Percentiles rank a stretch among this genome's conserved stretches.
Evolutionary conservation across 345 rosid species (phyloP).

Genomic region (rapeseed (Brassica napus)): Da-Ae NC_063447.1:55108001-55108500

Average conservation of each 20-base stretch:
- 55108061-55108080: slow-evolving; percentile 30
- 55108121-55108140: too few relatives aligned
- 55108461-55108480: too few relatives aligned
- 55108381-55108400: background rate
- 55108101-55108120: too few relatives aligned
- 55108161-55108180: background rate
- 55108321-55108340: slow-evolving; percentile 18
- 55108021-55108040: background rate
- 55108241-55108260: slow-evolving; percentile 6
- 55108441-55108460: too few relatives aligned
- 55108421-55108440: background rate
- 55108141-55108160: background rate
- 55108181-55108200: background rate
- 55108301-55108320: slow-evolving; percentile 39
- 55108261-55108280: slow-evolving; percentile 24
- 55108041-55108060: slow-evolving; percentile 3
- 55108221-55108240: slow-evolving; percentile 20
- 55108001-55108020: background rate
- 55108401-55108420: background rate
- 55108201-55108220: background rate
- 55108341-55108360: background rate
- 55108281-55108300: slow-evolving; percentile 29
- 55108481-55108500: too few relatives aligned
- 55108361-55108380: background rate
- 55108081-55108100: slow-evolving; percentile 20